Percentiles rank a stretch among this genome's conserved stretches.
phyloP scores from a whole-genome alignment of 1,284 basidiomycete species.

The Pterulicium gracile region DNA sequence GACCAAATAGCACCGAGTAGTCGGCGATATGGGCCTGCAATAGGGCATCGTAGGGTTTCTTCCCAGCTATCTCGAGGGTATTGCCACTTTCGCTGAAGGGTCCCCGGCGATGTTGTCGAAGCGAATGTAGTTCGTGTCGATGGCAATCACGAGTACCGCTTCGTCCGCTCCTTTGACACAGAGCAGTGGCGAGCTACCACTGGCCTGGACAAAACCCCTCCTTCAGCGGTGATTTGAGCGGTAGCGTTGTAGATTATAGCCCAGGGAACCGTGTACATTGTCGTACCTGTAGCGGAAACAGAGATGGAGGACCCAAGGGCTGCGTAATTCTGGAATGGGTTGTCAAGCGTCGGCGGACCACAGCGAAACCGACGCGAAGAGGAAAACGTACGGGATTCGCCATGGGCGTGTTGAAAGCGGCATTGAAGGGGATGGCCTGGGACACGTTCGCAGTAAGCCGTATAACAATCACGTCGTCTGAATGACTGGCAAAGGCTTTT shows the following conservation, averaged over 20 bases:
- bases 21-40: constrained; percentile 9
- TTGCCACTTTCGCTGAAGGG: constrained; percentile 7
- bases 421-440: constrained; percentile 5
- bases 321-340: constrained; percentile 1
- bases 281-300: constrained; percentile 5
- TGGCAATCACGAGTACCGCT: constrained; percentile 9
- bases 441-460: constrained; percentile 8
- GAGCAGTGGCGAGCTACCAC: neutral
- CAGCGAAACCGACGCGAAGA: neutral
- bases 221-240: constrained; percentile 7
- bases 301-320: constrained; percentile 5
- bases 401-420: constrained; percentile 9
- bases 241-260: constrained; percentile 8
- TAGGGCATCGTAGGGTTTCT: constrained; percentile 8
- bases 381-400: constrained; percentile 6
- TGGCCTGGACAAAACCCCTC: neutral
- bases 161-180: constrained; percentile 9
- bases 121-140: constrained; percentile 11
- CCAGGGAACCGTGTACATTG: constrained; percentile 5
- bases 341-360: no score
- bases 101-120: constrained; percentile 10
- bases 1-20: constrained; percentile 9
- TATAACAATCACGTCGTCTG: constrained; percentile 11
- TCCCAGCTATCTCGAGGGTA: constrained; percentile 6
- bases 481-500: constrained; percentile 10